Conservation (phyloP, 495 filamentous ascomycete species). For the Oleoguttula mirabilis region DNA sequence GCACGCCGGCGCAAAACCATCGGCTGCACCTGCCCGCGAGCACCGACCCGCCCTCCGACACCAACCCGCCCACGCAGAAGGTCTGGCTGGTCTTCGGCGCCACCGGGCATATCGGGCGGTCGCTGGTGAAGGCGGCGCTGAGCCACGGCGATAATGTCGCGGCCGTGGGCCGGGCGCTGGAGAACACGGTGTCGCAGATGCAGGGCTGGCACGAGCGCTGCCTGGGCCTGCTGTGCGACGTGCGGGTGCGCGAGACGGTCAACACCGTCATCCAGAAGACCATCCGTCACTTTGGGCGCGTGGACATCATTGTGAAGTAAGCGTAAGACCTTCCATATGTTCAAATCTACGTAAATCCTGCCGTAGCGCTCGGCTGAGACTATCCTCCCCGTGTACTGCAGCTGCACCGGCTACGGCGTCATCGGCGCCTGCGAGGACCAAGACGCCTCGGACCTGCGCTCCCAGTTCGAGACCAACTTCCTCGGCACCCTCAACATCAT, state of each 20-base stretch:
- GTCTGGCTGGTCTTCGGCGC: conserved; percentile 65
- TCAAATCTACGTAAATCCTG: no score
- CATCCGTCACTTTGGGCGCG: conserved; percentile 60
- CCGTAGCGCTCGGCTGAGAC: no score
- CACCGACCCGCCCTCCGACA: conserved; percentile 12
- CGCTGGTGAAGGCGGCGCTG: conserved; percentile 70
- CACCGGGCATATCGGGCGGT: conserved; percentile 91
- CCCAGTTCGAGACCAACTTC: conserved; percentile 96
- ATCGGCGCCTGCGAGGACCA: conserved; percentile 96
- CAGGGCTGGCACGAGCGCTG: conserved; percentile 54
- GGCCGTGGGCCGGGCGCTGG: conserved; percentile 74
- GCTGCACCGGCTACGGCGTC: conserved; percentile 79
- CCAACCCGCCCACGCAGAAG: conserved; percentile 13
- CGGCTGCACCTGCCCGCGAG: conserved; percentile 10
- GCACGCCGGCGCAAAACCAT: neutral
- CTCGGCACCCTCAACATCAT: conserved; percentile 90
- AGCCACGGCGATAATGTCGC: conserved; percentile 74
- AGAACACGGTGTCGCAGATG: conserved; percentile 64
- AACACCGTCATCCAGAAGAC: conserved; percentile 53
- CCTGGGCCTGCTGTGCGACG: conserved; percentile 76
- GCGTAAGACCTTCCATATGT: conserved; percentile 6
- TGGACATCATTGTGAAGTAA: conserved; percentile 79
- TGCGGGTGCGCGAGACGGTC: conserved; percentile 70
- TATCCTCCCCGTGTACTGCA: conserved; percentile 14
- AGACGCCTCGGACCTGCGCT: conserved; percentile 84